Base-by-base conservation (phyloP, 352 stramenopile species). In the Phytophthora idaei region DNA sequence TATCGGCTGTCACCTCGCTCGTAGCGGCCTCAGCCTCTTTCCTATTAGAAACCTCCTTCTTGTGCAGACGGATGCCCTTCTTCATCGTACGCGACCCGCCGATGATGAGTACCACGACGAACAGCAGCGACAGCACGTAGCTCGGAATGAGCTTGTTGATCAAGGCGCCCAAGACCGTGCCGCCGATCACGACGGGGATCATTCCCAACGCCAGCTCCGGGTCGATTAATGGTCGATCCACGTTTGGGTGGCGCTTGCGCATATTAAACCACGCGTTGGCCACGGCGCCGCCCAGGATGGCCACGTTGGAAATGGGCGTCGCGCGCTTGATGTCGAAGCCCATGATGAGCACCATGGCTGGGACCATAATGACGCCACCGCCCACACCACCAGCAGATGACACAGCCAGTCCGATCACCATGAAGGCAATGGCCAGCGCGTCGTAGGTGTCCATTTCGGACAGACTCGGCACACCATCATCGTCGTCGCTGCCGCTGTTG, bases 241-340 rank as follows among this genome's bases (percentile, higher is more conserved):
- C 78, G n/a, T 57, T 74, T 48, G 82, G 78, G 46, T 90, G 80
- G 34, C 80, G 78, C 65, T 89, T 88, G 56, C 69, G 80, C 56
- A 88, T 36, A 56, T 90, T 89, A 63, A 88, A 87, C 47, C 75
- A 78, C 6, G 82, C 78, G 50, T 89, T 90, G 27, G 82, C 82
- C 32, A 88, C 71, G 14, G 80, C 80, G 25, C 80, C 82, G 51
- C 80, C 82, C 29, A 90, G 78, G 69, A 89, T 87, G 70, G 82
- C 77, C 32, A 89, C 69, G 67, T 88, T 89, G 34, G 76, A 81
- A 36, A 78, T 77, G 10, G 82, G 80, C 39, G 80, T 90, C 21
- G 78, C 80, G 49, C 74, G 77, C 64, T 90, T 89, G 59, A 89
- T 85, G 52, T 90, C 76, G 49, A 90, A 89, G 53, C 75, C 58